Conservation (phyloP, 345 rosid genomes). For the Turnera subulata region DNA sequence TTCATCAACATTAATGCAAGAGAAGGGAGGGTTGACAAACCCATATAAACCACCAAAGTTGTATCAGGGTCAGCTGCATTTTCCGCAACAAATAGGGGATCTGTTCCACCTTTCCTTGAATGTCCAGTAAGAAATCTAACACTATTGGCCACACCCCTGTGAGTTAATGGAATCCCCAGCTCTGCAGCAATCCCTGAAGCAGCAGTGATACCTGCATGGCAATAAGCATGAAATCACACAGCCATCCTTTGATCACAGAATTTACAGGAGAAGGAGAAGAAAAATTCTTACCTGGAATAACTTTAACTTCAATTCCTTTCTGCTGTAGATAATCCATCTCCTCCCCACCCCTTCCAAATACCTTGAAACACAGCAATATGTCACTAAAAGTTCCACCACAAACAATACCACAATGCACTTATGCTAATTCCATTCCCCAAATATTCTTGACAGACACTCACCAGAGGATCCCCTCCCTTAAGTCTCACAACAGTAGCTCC, state of each 20-base stretch:
- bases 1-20: constrained; percentile 74
- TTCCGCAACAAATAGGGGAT: constrained; percentile 59
- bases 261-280: too few relatives aligned
- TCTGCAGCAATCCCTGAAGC: constrained; percentile 98
- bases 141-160: constrained; percentile 80
- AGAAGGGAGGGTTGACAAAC: constrained; percentile 86
- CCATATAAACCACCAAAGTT: constrained; percentile 95
- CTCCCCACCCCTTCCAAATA: constrained; percentile 96
- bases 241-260: not conserved
- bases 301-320: constrained; percentile 87
- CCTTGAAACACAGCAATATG: constrained; percentile 36
- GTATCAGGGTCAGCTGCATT: constrained; percentile 88
- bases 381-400: not conserved
- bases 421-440: not conserved
- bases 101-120: constrained; percentile 63
- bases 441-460: constrained; percentile 28
- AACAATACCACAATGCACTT: not conserved
- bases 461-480: constrained; percentile 99
- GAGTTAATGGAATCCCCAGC: constrained; percentile 91
- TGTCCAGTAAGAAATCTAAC: constrained; percentile 93
- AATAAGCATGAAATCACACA: constrained; percentile 10
- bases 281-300: constrained; percentile 62
- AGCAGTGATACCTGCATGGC: constrained; percentile 78
- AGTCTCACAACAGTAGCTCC: constrained; percentile 97
- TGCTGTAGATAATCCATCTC: constrained; percentile 96